Evolutionary conservation across 2,329 filamentous ascomycete genomes (phyloP), one percentile per base, ranked within the genome.

Genomic region (Boeremia exigua): DNA sequence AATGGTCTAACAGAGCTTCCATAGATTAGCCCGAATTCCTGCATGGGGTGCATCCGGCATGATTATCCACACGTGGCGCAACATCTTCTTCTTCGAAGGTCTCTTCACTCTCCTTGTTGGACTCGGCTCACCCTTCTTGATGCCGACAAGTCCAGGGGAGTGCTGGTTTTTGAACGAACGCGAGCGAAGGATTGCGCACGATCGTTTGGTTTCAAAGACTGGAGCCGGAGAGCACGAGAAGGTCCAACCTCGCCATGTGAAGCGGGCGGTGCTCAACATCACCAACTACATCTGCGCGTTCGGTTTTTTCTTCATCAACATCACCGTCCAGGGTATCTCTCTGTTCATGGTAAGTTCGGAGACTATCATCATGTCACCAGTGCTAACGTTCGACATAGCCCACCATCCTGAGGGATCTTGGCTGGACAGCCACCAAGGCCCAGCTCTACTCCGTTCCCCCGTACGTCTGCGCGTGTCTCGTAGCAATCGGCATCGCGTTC

Each of bases 61-160:
- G 55, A 74, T 65, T 27, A 77, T 86, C 48, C 75, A 81, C 59
- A 81, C 78, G 0, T 75, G 71, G 72, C 67, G 70, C 29, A 73
- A 74, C 45, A 87, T 87, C 61, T 87, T 87, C 76, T 86, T 87
- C 73, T 86, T 87, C 56, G 84, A 87, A 66, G 85, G 84, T 0
- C 68, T 86, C 37, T 63, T 86, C 58, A 87, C 84, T 9, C 69
- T 81, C 19, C 54, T 82, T 37, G 63, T 82, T 11, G 83, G 81
- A 0, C 34, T 79, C 1, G 54, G 74, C 1, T 81, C 83, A 0
- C 82, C 83, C 0, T 75, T 82, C 47, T 72, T 83, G 58, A 80
- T 86, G 75, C 83, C 84, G 0, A 78, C 78, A 7, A 78, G 70
- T 10, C 84, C 84, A 0, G 68, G 71, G 7, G 75, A 78, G 0